Evolutionary conservation across 176 grass and related monocot genomes (phyloP), one percentile per base, ranked within the genome.

Genomic region (Ensete glaucum): DNA sequence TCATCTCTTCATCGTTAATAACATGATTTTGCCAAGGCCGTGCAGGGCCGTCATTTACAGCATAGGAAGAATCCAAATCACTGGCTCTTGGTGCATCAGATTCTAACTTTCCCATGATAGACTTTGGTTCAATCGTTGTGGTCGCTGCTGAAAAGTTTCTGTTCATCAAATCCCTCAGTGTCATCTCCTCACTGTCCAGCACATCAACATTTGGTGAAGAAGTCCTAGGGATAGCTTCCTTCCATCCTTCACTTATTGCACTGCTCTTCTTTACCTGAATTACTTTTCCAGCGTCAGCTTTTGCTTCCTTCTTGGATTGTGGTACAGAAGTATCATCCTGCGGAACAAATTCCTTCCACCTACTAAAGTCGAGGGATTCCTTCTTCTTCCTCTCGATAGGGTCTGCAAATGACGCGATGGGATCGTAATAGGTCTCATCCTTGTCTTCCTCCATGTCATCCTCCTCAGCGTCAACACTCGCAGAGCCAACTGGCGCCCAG

Each of bases 351-450:
- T 98, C 90, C 49, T 81, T 62, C 88, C 90, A 91, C 71, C 51
- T 74, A 80, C 90, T 93, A 62, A 98, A 91, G 70, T 98, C 84
- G 75, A 98, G 74, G 26, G 74, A 79, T 66, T 93, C 91, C 84
- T 84, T 98, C 86, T 91, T 86, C 83, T 93, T 98, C 80, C 84
- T 87, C 78, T 65, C 74, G 9, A 98, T 73, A 2, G 90, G 95
- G 0, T 77, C 82, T 1, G 86, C 90, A 16, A 71, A 63, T 0
- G 53, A 43, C 0, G 86, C 87, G 0, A 74, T 64, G 0, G 69
- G 63, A 15, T 72, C 74, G 76, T 89, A 93, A 73, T 91, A 84
- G 20, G 27, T 81, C 15, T 80, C 86, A 59, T 98, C 84, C 75
- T 55, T 51, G 56, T 89, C 89, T 75, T 85, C 84, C 50, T 83